A percentile compares a stretch with the other conserved stretches of the same genome.
phyloP scores from a whole-genome alignment of 2,329 filamentous ascomycete genomes.

The Sporothrix schenckii region DNA sequence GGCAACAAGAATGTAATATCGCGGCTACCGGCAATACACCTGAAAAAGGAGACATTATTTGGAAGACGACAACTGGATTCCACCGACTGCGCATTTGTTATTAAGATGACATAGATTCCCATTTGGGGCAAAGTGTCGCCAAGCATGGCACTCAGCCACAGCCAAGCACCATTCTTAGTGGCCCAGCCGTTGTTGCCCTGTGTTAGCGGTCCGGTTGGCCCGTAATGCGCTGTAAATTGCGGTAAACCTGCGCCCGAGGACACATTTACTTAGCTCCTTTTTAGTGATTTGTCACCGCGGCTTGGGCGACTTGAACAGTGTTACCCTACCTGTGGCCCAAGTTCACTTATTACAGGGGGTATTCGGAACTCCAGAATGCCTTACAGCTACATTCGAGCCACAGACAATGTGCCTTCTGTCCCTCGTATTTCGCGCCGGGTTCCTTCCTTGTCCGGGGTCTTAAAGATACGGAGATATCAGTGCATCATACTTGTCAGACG shows the following conservation, averaged over 20 bases:
- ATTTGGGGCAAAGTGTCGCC: conserved; percentile 9
- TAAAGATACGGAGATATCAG: too few species aligned
- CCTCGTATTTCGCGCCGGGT: neutral
- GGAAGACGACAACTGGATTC: conserved; percentile 6
- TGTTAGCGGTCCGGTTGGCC: conserved; percentile 1
- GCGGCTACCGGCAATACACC: neutral
- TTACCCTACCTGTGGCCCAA: neutral
- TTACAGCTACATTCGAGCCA: neutral
- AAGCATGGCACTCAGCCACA: conserved; percentile 21
- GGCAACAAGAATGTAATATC: neutral
- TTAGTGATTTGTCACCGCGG: conserved; percentile 20
- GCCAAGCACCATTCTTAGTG: conserved; percentile 4
- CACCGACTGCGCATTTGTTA: neutral
- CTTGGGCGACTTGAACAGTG: neutral
- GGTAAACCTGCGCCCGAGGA: neutral
- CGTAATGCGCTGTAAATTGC: neutral
- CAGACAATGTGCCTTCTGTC: neutral
- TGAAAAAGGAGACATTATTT: neutral
- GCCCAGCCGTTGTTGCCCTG: neutral
- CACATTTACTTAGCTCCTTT: neutral
- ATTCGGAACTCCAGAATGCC: too few species aligned
- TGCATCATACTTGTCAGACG: too few species aligned
- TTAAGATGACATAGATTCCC: neutral
- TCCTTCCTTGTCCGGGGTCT: neutral
- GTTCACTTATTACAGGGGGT: neutral